phyloP scores from a whole-genome alignment of 2,329 filamentous ascomycete species.

The Trichoderma atroviride region DNA sequence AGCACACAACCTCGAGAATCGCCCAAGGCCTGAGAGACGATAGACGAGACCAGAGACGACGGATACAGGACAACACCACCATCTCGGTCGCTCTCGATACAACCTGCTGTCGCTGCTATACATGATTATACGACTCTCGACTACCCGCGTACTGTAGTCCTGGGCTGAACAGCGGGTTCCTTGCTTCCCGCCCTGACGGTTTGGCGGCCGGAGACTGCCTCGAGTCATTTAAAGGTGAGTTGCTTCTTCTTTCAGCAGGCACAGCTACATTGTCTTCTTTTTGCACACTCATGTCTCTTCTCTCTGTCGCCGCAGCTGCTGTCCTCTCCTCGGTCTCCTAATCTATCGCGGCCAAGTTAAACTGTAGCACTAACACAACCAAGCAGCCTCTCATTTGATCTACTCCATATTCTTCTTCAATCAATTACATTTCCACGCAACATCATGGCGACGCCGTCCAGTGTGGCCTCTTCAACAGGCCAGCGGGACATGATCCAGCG shows the following conservation, averaged over 20 bases:
- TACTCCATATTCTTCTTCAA: slow-evolving; percentile 15
- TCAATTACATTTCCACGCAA: slow-evolving; percentile 25
- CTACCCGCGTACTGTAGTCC: neutral
- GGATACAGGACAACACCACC: neutral
- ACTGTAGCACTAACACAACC: neutral
- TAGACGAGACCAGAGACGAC: neutral
- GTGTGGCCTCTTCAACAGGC: slow-evolving; percentile 37
- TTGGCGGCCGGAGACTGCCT: slow-evolving; percentile 24
- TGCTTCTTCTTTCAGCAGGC: neutral
- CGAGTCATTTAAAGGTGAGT: slow-evolving; percentile 9
- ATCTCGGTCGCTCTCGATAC: neutral
- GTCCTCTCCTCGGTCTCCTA: neutral
- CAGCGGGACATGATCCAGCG: slow-evolving; percentile 50
- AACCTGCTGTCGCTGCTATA: neutral
- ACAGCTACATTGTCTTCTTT: neutral
- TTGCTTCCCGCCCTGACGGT: slow-evolving; percentile 10
- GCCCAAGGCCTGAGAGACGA: neutral
- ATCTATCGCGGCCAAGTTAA: neutral
- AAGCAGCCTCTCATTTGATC: neutral
- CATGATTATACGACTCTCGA: slow-evolving; percentile 8
- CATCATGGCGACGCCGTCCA: slow-evolving; percentile 41
- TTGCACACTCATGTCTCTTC: neutral
- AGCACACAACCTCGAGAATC: neutral
- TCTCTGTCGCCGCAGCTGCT: neutral
- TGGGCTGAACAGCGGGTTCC: slow-evolving; percentile 11